Base-by-base conservation (phyloP, 305 asterid genomes). In the Rubia peregrina region DNA sequence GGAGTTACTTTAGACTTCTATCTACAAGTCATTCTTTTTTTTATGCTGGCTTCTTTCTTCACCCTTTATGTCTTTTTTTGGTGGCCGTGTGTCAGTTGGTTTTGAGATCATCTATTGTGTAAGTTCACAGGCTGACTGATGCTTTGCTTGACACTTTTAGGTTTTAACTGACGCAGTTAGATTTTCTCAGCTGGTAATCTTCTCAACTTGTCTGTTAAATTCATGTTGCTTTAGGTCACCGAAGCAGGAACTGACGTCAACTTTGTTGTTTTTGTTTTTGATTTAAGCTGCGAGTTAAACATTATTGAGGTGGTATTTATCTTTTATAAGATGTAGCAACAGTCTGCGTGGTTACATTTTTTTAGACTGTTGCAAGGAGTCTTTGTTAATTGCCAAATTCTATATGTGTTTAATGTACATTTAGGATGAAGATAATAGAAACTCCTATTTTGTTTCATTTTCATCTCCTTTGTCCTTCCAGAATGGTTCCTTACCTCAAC, bases 161-260 rank as follows among this genome's bases (percentile, higher is more conserved):
- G 98, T 88, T 68, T 83, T 93, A 72, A 90, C 90, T 60, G 98
- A 93, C 84, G 97, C 97, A 38, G 96, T 93, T 72, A 86, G 89
- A 77, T 94, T 93, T 80, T 93, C 92, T 73, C 98, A 93, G 83
- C 97, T 89, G 98, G 98, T 92, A 75, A 56, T 43, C 63, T 44
- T 73, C 68, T 79, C 67, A 33, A 62, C n/a, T 62, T 62, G n/a
- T 61, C 57, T 51, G 22, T 51, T 51, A 19, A 7, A 51, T 6
- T 51, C 8, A 16, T 17, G 22, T 61, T 61, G 6, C 22, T 26
- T n/a, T 38, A 8, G 10, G 22, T 63, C 48, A 16, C 66, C 22
- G 13, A 63, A 61, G 46, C 26, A 62, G n/a, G 67, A 62, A 62
- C 16, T 22, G 7, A 13, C 36, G 6, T 26, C 12, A 14, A n/a